Percentiles rank a stretch among this genome's conserved stretches.
phyloP scores from a whole-genome alignment of 2,329 filamentous ascomycete species.

The Chaetomium strumarium region DNA sequence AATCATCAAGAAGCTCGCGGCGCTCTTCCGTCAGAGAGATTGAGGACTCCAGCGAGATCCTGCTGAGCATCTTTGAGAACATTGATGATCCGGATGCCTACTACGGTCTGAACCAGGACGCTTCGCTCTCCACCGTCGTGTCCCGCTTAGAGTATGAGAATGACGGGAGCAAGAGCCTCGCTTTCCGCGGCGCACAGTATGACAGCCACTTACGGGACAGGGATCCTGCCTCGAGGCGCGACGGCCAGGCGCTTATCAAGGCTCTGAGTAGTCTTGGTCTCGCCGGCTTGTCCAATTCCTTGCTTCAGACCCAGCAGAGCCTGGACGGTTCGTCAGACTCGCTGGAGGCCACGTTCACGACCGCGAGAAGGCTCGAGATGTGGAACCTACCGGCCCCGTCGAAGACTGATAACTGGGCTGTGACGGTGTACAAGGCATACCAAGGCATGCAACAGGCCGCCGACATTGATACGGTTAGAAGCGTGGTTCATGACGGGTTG shows the following conservation, averaged over 20 bases:
- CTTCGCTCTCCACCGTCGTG: slow-evolving; percentile 71
- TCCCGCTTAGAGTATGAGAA: slow-evolving; percentile 83
- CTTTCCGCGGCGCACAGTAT: slow-evolving; percentile 85
- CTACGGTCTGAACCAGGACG: slow-evolving; percentile 78
- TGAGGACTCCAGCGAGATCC: slow-evolving; percentile 56
- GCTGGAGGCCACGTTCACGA: slow-evolving; percentile 68
- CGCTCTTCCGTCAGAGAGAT: slow-evolving; percentile 55
- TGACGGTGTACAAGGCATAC: slow-evolving; percentile 72
- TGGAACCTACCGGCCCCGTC: slow-evolving; percentile 82
- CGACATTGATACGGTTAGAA: slow-evolving; percentile 47
- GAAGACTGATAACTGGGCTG: slow-evolving; percentile 55
- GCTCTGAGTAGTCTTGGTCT: slow-evolving; percentile 77
- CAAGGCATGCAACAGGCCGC: slow-evolving; percentile 68
- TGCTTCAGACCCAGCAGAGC: slow-evolving; percentile 63
- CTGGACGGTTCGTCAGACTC: slow-evolving; percentile 51
- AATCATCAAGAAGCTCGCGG: slow-evolving; percentile 52
- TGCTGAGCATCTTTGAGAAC: slow-evolving; percentile 80
- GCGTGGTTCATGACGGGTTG: slow-evolving; percentile 58
- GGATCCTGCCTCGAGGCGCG: slow-evolving; percentile 49
- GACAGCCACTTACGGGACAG: slow-evolving; percentile 71
- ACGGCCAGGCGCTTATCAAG: slow-evolving; percentile 65
- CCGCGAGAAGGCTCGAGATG: slow-evolving; percentile 75
- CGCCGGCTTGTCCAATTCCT: slow-evolving; percentile 75
- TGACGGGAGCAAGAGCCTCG: slow-evolving; percentile 77
- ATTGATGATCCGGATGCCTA: slow-evolving; percentile 96